phyloP scores from a whole-genome alignment of 352 stramenopile species.

The Plasmopara muralis region DNA sequence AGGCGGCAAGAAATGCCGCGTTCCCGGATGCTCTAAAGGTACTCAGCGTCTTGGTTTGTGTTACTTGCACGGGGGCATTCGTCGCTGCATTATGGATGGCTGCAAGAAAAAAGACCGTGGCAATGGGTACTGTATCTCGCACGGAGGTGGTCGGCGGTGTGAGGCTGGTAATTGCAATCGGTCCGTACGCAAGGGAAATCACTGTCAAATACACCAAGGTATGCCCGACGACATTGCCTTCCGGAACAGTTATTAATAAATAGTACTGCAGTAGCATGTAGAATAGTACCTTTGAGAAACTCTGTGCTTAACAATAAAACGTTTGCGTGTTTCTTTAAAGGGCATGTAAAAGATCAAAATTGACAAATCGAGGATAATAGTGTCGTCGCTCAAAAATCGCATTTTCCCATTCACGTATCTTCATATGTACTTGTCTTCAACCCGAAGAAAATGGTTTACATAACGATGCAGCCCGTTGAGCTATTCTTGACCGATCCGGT shows the following conservation, averaged over 20 bases:
- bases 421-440: too few relatives aligned
- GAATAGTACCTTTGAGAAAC: background rate
- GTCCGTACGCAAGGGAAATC: conserved; percentile 69
- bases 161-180: conserved; percentile 47
- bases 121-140: conserved; percentile 77
- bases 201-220: conserved; percentile 61
- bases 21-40: conserved; percentile 63
- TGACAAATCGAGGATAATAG: background rate
- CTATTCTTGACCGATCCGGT: conserved; percentile 50
- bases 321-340: too few relatives aligned
- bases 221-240: conserved; percentile 29
- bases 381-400: background rate
- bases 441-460: conserved; percentile 32
- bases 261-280: background rate
- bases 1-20: conserved; percentile 68
- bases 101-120: conserved; percentile 81
- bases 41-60: conserved; percentile 74
- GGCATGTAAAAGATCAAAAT: too few relatives aligned
- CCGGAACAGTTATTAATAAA: conserved; percentile 26
- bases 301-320: too few relatives aligned
- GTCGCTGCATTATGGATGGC: conserved; percentile 57
- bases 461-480: conserved; percentile 54
- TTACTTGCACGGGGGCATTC: conserved; percentile 74
- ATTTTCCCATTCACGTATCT: too few relatives aligned
- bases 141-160: conserved; percentile 68